phyloP scores from a whole-genome alignment of 257 asterid genomes.

The Eustoma russellianum region DNA sequence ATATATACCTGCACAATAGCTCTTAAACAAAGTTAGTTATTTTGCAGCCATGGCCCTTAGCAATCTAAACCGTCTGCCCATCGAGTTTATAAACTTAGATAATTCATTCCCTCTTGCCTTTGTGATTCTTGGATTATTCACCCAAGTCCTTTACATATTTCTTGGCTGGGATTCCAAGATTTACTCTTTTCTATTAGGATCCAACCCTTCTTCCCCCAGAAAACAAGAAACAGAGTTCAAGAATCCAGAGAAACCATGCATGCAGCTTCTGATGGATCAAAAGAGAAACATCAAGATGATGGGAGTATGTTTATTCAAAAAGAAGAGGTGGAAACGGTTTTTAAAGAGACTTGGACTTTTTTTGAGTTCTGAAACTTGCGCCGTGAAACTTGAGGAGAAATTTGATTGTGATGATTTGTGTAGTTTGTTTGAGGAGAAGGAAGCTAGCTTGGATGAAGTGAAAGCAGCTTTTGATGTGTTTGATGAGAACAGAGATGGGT shows the following conservation, averaged over 20 bases:
- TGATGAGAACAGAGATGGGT: conserved; percentile 37
- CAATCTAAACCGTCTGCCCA: conserved; percentile 13
- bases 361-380: no score
- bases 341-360: no score
- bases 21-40: no score
- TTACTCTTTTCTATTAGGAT: conserved; percentile 20
- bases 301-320: no score
- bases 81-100: conserved; percentile 11
- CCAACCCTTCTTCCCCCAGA: conserved; percentile 3
- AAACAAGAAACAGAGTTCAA: background rate
- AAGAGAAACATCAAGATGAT: no score
- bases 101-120: conserved; percentile 9
- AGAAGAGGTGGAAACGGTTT: no score
- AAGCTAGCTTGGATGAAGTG: background rate
- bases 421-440: background rate
- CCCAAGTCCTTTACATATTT: conserved; percentile 17
- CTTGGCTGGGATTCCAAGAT: conserved; percentile 21
- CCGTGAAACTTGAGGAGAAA: background rate
- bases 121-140: conserved; percentile 23
- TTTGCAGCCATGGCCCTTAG: conserved; percentile 6
- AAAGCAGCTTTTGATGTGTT: conserved; percentile 11
- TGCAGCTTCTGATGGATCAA: no score
- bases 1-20: no score
- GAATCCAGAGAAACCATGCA: background rate
- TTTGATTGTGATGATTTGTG: background rate